A percentile compares a stretch with the other conserved stretches of the same genome.
These are phyloP conservation scores for Combretum micranthum DNA, from an alignment of 345 rosid genomes.

Conservation along the genomic window DNA sequence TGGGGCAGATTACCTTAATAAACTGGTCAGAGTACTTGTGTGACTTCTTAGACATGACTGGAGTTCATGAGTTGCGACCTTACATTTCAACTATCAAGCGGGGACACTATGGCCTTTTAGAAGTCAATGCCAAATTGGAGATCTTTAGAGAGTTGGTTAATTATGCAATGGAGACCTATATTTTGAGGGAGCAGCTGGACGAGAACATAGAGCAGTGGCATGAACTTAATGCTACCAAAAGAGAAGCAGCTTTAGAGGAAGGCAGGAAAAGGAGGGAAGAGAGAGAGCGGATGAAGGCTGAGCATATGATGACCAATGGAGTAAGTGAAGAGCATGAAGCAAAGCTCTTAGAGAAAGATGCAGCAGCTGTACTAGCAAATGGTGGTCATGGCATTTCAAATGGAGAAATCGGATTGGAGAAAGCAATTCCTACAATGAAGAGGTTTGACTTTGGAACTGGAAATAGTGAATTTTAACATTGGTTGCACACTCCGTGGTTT, in stretches of 20 bases:
- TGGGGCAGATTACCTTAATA: constrained; percentile 65
- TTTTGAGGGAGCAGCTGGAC: constrained; percentile 61
- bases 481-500: constrained; percentile 11
- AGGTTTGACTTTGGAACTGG: constrained; percentile 32
- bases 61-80: constrained; percentile 38
- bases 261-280: constrained; percentile 67
- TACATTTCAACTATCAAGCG: constrained; percentile 57
- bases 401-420: constrained; percentile 30
- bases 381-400: constrained; percentile 29
- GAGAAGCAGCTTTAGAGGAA: constrained; percentile 75
- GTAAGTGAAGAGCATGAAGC: constrained; percentile 25
- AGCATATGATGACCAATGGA: constrained; percentile 25
- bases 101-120: constrained; percentile 84
- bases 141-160: constrained; percentile 61
- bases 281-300: constrained; percentile 48
- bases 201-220: constrained; percentile 68
- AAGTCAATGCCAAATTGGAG: constrained; percentile 45
- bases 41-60: constrained; percentile 68
- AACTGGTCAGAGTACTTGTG: constrained; percentile 86
- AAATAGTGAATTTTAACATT: constrained; percentile 3
- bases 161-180: constrained; percentile 48
- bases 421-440: constrained; percentile 29
- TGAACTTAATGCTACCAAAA: constrained; percentile 68
- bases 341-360: constrained; percentile 23
- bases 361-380: constrained; percentile 16